Evolutionary conservation across 257 asterid genomes (phyloP), one percentile per base, ranked within the genome.

Genomic region (Haberlea rhodopensis): DNA sequence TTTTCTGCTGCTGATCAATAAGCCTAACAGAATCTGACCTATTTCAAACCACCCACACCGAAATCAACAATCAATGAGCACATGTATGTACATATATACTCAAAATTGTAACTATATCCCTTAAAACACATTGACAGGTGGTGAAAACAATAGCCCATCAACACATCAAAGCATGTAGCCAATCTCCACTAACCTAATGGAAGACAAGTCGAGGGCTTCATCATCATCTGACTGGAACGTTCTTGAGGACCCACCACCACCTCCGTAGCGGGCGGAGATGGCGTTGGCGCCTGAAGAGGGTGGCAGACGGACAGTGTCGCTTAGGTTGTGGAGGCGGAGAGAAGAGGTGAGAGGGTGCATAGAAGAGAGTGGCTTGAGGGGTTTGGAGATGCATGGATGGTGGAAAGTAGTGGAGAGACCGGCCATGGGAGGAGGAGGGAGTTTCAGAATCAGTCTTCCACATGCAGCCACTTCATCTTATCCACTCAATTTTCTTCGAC

Each of bases 11-110:
- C 75, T 78, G 82, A 74, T 92, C 98, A 54, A 92, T 89, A 67
- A 92, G 89, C 87, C 97, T 87, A 65, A 92, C 89, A 62, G 72
- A 75, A 69, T 84, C 95, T 46, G 98, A 89, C 95, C 98, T 91
- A 79, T 66, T 73, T 60, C 76, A 68, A 68, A 68, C 60, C 75
- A 55, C 60, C 20, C 67, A 48, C 63, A 71, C 65, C 53, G 56
- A 20, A 71, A 56, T 69, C 43, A 75, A 68, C 2, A 32, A 62
- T 66, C 22, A 60, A 68, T 11, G n/a, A 26, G 15, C 26, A 67
- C n/a, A n/a, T 5, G 48, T 21, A 46, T 26, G n/a, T n/a, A n/a
- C n/a, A n/a, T n/a, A n/a, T n/a, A n/a, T n/a, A n/a, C n/a, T n/a
- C n/a, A n/a, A n/a, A n/a, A n/a, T n/a, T n/a, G n/a, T n/a, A n/a